phyloP scores from a whole-genome alignment of 2,329 filamentous ascomycete genomes.

The Penicillium sp. region DNA sequence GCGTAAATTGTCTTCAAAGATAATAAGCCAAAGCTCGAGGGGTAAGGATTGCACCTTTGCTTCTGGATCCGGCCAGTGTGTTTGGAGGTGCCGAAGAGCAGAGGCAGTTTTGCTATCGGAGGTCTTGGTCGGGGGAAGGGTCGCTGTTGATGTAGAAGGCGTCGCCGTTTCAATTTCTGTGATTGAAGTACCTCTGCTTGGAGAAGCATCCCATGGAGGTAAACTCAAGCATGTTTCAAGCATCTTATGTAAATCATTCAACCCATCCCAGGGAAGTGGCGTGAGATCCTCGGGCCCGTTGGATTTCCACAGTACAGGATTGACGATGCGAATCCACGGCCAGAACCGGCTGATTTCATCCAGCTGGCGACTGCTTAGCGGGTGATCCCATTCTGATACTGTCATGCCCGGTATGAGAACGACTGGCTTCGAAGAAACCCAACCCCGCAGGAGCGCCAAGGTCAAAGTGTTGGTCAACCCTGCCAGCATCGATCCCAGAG shows the following conservation, averaged over 20 bases:
- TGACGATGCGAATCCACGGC: conserved; percentile 82
- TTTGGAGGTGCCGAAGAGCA: conserved; percentile 27
- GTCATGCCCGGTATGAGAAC: conserved; percentile 89
- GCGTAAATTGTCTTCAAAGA: conserved; percentile 74
- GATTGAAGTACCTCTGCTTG: conserved; percentile 12
- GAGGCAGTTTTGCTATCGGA: conserved; percentile 42
- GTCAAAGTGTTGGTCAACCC: conserved; percentile 81
- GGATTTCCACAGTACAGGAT: conserved; percentile 82
- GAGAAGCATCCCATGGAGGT: conserved; percentile 21
- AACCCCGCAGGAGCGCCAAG: conserved; percentile 79
- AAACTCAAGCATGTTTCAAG: conserved; percentile 37
- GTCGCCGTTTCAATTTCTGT: not conserved
- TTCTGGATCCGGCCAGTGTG: conserved; percentile 24
- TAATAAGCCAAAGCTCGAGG: conserved; percentile 85
- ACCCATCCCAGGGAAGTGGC: conserved; percentile 56
- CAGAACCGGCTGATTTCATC: conserved; percentile 81
- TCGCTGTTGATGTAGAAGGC: conserved; percentile 14
- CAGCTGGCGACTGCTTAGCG: conserved; percentile 84
- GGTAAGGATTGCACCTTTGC: conserved; percentile 59
- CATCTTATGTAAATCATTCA: conserved; percentile 36
- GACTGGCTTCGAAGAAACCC: conserved; percentile 85
- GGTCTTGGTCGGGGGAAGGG: conserved; percentile 49
- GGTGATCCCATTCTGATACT: conserved; percentile 85
- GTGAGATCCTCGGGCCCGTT: conserved; percentile 58
- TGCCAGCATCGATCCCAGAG: conserved; percentile 83